phyloP scores from a whole-genome alignment of 805 yeast genomes.

The Saccharomyces paradoxus region DNA sequence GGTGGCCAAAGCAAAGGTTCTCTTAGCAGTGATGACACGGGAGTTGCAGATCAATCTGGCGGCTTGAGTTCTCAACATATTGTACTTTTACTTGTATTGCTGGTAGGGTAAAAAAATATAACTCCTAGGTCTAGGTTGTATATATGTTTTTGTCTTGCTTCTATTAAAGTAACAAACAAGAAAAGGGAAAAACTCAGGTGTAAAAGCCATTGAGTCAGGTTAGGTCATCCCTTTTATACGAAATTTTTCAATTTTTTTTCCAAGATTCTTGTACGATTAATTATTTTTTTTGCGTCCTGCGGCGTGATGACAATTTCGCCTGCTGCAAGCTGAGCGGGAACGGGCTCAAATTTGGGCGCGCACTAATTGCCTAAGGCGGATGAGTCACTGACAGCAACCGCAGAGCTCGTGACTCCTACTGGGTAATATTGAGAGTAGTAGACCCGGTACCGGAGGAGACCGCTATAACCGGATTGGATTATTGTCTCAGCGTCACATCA shows the following conservation, averaged over 20 bases:
- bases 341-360: neutral
- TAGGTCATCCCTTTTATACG: neutral
- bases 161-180: neutral
- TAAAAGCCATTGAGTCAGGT: neutral
- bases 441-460: neutral
- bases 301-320: neutral
- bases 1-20: constrained; percentile 52
- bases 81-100: neutral
- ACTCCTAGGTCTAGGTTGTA: neutral
- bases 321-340: neutral
- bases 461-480: neutral
- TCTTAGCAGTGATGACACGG: constrained; percentile 45
- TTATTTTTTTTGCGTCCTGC: neutral
- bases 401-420: neutral
- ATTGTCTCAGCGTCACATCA: neutral
- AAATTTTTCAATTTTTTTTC: neutral
- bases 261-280: neutral
- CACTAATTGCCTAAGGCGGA: neutral
- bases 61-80: constrained; percentile 38
- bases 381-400: neutral
- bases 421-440: neutral
- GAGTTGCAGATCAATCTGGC: constrained; percentile 35
- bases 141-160: neutral
- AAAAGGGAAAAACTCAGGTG: neutral
- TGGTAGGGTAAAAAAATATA: neutral